Evolutionary conservation across 2,329 filamentous ascomycete genomes (phyloP).

Genomic region (Diaporthe capsici): DNA sequence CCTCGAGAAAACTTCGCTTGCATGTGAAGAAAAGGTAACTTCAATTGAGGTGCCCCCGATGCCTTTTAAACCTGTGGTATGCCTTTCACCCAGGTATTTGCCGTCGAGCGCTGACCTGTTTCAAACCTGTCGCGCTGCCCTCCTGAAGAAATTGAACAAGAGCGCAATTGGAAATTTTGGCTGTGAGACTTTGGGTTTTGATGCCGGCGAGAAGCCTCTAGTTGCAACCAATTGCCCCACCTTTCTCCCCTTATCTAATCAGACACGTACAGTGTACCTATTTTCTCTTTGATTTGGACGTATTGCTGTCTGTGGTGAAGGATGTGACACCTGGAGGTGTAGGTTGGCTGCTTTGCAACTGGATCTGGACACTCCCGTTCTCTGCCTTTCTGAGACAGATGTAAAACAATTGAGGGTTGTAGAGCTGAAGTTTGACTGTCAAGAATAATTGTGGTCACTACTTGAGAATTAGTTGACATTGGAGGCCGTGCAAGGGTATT

Average conservation of each 20-base stretch:
- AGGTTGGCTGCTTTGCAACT: not conserved
- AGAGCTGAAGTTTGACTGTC: not conserved
- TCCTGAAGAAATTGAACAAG: not conserved
- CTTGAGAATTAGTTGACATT: not conserved
- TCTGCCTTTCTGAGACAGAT: not conserved
- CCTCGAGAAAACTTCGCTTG: not conserved
- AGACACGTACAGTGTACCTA: not conserved
- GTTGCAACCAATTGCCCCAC: not conserved
- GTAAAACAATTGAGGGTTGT: not conserved
- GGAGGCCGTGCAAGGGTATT: not conserved
- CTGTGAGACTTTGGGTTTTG: not conserved
- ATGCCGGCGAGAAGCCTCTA: not conserved
- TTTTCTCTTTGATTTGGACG: not conserved
- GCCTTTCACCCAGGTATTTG: not conserved
- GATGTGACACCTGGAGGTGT: not conserved
- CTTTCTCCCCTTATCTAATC: not conserved
- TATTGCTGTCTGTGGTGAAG: not conserved
- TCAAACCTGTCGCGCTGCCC: too few species aligned
- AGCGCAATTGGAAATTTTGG: not conserved
- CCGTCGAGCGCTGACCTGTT: not conserved
- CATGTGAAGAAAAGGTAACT: not conserved
- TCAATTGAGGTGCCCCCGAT: not conserved
- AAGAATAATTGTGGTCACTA: not conserved
- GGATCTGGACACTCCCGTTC: fast-evolving
- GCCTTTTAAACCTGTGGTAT: not conserved